Evolutionary conservation across 352 stramenopile genomes (phyloP), one percentile per base, ranked within the genome.

Genomic region (Lagenidium giganteum): DNA sequence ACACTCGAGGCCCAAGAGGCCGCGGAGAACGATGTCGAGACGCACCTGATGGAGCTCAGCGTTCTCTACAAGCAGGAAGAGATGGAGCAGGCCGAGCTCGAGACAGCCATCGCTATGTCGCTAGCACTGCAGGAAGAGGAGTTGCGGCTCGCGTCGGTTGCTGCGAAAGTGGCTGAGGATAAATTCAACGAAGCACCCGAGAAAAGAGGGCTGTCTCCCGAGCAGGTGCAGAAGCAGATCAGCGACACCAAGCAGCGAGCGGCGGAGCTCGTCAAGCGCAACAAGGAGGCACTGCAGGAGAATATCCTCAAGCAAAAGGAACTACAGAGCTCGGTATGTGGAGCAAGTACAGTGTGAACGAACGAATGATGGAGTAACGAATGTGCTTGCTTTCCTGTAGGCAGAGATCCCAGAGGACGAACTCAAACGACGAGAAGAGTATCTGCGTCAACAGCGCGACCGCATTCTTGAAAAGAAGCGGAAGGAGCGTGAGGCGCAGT

Each of bases 41-140:
- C 73, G 17, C 76, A 88, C 45, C 68, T 89, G 42, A 86, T 87
- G 70, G 77, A 93, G 51, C 74, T 93, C n/a, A 86, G 81, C 33
- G 56, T 90, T 24, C 51, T 93, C 28, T 87, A 89, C 65, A 90
- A 90, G 54, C 70, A 89, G 40, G 80, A 94, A 45, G 80, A 91
- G 55, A 87, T 89, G 67, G 80, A 93, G 43, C 73, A 90, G 45
- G 77, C 80, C 14, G 75, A 93, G 45, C 56, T 93, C 8, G 77
- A 93, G 38, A 67, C 65, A 2, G 77, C 74, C 20, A 80, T 90
- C n/a, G 74, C 75, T 32, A 80, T 93, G 57, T 86, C 70, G 25
- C 74, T 87, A 29, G 67, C 63, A 2, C 57, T 89, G n/a, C 77
- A 93, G 43, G 62, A 69, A 21, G 76, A 92, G 51, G 69, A 86